Conservation (phyloP, 2,329 filamentous ascomycete genomes). For the Sporothrix euskadiensis region DNA sequence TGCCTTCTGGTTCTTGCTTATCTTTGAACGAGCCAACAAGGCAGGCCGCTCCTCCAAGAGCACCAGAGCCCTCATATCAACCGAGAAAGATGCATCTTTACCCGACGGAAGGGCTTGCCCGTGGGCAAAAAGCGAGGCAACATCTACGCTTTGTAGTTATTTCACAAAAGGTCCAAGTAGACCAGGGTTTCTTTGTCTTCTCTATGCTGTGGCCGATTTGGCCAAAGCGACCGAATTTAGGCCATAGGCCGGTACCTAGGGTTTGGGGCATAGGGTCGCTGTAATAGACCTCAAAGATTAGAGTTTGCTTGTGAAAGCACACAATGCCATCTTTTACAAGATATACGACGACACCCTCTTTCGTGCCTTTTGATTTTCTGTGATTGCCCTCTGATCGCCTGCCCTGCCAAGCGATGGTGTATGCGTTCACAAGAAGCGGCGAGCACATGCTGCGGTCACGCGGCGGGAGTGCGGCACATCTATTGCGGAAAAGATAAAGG, state of each 20-base stretch:
- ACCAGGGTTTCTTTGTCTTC: neutral
- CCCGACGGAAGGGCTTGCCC: neutral
- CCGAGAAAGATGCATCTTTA: conserved; percentile 1
- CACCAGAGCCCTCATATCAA: neutral
- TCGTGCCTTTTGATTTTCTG: neutral
- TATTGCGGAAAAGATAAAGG: neutral
- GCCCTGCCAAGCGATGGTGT: conserved; percentile 8
- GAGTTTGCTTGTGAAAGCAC: neutral
- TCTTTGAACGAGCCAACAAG: neutral
- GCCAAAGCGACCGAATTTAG: conserved; percentile 2
- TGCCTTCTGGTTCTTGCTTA: neutral
- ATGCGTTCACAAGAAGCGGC: neutral
- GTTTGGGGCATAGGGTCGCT: neutral
- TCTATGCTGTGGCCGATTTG: conserved; percentile 6
- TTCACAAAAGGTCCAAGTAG: neutral
- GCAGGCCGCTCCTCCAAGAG: neutral
- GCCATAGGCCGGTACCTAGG: neutral
- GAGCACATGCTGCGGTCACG: neutral
- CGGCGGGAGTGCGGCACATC: neutral
- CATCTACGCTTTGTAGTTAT: neutral
- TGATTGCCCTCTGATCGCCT: neutral
- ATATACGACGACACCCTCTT: conserved; percentile 19
- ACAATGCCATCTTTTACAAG: neutral
- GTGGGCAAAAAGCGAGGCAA: neutral
- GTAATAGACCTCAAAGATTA: neutral